Base-by-base conservation (phyloP, 768 basidiomycete species). In the Coprinellus aureogranulatus region DNA sequence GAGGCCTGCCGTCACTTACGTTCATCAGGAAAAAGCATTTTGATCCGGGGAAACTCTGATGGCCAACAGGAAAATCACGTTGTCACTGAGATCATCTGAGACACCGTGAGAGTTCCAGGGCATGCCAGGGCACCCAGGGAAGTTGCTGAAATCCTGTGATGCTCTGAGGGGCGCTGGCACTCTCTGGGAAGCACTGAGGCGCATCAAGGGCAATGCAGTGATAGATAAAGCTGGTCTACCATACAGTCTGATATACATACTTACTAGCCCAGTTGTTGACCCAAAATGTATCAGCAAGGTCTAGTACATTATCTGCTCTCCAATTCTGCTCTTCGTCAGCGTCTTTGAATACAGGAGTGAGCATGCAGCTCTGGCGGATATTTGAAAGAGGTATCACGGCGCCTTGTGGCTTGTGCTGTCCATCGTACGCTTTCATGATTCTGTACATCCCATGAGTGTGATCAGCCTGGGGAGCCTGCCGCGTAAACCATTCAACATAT, bases 331-430 rank as follows among this genome's bases (percentile, higher is more conserved):
- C 56, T 39, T 46, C 44, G 12, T 47, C 41, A 4, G 34, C 26
- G 2, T 52, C 34, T 9, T 10, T 31, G 67, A 57, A 67, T 11
- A 54, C 56, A 3, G 74, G 75, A 39, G 71, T 61, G 1, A 75
- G 61, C 62, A 73, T 72, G 41, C 72, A 73, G 30, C 65, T 67
- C 28, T 72, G 69, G 1, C 65, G 41, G 31, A 73, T 74, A n/a
- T 62, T 54, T 18, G 62, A 61, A 0, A 75, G 22, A 4, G 73
- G 67, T 23, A 76, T 61, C 47, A 76, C 63, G 16, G 64, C 53
- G 6, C 60, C 59, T 59, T 14, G 54, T 3, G 28, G 52, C 34
- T 37, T 25, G 30, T 57, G 61, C 53, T 59, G 54, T 30, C 31
- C 8, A 41, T 54, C 53, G 23, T 11, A 22, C 6, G 39, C 53